Evolutionary conservation across 2,329 filamentous ascomycete genomes (phyloP), one percentile per base, ranked within the genome.

Genomic region (Dothideomycetes sp.): DNA sequence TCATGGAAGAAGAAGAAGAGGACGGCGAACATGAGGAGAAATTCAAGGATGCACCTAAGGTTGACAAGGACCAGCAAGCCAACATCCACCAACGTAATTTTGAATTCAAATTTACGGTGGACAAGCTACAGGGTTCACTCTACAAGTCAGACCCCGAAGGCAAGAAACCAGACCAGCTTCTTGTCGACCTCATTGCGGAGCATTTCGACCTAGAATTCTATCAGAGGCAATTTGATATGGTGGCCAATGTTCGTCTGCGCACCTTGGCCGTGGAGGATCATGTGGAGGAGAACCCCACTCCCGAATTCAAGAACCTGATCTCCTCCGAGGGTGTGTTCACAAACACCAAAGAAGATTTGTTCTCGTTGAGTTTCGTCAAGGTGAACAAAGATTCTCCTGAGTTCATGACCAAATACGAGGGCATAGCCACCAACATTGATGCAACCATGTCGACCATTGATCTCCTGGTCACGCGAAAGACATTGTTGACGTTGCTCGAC

Each of bases 221-320:
- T 55, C 79, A 94, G 43, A 74, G 89, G 17, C 80, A 84, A 0
- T 95, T 82, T 50, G 89, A 98, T 56, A 91, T 98, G 80, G 84
- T 81, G 18, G 89, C 91, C 1, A 84, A 95, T 52, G 84, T 98
- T 18, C 79, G 86, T 0, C 72, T 99, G 8, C 83, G 84, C 11
- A 88, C 86, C 2, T 69, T 98, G 14, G 85, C 81, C 1, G 78
- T 98, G 3, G 89, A 96, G 53, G 91, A 99, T 55, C 88, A 96
- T 55, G 89, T 99, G 7, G 89, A 84, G 49, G 70, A 91, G 48
- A 82, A 89, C 39, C 79, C 87, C 0, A 68, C 84, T 0, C 81
- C 82, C 5, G 89, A 96, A 53, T 98, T 99, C 69, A 94, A 91
- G 62, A 89, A 89, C 18, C 93, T 99, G 37, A 77, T 99, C n/a